Conservation (phyloP, 768 basidiomycete genomes). For the Suillus decipiens region DNA sequence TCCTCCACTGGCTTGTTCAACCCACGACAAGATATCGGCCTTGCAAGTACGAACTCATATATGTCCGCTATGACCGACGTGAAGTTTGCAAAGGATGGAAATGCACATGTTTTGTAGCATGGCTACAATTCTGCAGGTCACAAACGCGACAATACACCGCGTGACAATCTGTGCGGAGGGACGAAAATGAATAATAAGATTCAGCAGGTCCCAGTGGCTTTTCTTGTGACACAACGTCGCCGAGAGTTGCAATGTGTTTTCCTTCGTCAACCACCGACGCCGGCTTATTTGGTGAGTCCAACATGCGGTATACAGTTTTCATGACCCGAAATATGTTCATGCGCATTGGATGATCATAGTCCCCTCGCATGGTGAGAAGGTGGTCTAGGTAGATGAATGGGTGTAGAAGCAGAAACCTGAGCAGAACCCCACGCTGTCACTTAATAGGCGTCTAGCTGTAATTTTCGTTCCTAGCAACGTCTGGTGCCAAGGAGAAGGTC, state of each 20-base stretch:
- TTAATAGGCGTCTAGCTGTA: background rate
- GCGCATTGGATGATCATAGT: constrained; percentile 4
- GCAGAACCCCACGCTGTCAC: background rate
- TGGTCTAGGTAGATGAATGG: background rate
- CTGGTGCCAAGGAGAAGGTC: background rate
- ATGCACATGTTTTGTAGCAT: background rate
- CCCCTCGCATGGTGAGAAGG: background rate
- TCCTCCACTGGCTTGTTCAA: background rate
- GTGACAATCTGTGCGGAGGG: background rate
- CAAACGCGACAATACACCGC: background rate
- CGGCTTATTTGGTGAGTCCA: background rate
- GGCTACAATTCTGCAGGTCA: background rate
- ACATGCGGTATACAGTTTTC: background rate
- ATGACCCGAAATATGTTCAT: background rate
- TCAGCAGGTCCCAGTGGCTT: background rate
- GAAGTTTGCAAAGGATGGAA: background rate
- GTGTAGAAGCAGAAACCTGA: background rate
- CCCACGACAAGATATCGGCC: background rate
- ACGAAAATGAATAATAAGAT: background rate
- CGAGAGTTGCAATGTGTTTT: background rate
- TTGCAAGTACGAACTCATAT: background rate
- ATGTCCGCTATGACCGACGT: background rate
- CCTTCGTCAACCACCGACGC: background rate
- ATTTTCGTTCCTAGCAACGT: constrained; percentile 2
- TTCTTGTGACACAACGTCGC: background rate